Evolutionary conservation across 2,329 filamentous ascomycete genomes (phyloP).

Genomic region (Scedosporium dehoogii): DNA sequence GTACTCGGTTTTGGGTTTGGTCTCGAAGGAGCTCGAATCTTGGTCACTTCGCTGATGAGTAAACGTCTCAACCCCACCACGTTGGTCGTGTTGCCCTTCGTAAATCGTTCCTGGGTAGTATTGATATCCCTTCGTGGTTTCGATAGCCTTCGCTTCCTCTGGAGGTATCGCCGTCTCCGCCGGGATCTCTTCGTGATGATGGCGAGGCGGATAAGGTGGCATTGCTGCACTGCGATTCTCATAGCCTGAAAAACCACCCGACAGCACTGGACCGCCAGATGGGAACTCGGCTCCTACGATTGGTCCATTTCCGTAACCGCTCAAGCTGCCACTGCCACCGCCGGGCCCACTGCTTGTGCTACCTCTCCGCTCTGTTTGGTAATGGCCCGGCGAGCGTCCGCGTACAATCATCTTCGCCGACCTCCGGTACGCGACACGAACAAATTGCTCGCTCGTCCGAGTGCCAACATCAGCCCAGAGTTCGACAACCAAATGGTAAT

Average conservation of each 20-base stretch:
- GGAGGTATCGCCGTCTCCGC: conserved; percentile 40
- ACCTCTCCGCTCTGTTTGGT: conserved; percentile 59
- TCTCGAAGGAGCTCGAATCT: conserved; percentile 9
- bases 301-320: conserved; percentile 32
- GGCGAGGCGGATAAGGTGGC: conserved; percentile 30
- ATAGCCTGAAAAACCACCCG: conserved; percentile 27
- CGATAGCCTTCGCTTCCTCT: conserved; percentile 41
- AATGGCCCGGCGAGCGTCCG: conserved; percentile 72
- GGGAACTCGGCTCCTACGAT: conserved; percentile 30
- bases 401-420: conserved; percentile 82
- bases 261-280: conserved; percentile 27
- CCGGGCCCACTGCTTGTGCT: conserved; percentile 59
- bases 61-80: conserved; percentile 40
- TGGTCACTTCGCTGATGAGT: conserved; percentile 19
- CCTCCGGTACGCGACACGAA: conserved; percentile 62
- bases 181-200: conserved; percentile 39
- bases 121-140: conserved; percentile 40
- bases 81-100: conserved; percentile 33
- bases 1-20: conserved; percentile 40
- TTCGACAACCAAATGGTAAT: conserved; percentile 84
- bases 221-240: conserved; percentile 24
- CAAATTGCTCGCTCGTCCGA: conserved; percentile 41
- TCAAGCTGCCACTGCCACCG: conserved; percentile 53
- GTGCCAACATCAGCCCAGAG: conserved; percentile 60
- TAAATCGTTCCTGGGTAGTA: conserved; percentile 44